phyloP scores from a whole-genome alignment of 2,329 filamentous ascomycete genomes.

The Fusarium sp. region DNA sequence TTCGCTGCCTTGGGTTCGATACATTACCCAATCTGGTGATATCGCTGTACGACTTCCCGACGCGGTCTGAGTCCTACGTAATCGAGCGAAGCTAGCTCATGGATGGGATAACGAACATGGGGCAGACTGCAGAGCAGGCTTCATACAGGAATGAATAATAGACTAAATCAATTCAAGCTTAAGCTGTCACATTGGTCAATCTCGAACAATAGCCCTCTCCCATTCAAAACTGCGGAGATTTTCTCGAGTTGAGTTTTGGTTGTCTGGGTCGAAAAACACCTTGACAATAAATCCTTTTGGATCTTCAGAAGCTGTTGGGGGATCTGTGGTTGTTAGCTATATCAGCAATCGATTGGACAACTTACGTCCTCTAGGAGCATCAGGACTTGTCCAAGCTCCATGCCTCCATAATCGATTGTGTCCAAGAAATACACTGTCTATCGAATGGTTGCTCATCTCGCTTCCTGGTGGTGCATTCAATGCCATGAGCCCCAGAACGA shows the following conservation, averaged over 20 bases:
- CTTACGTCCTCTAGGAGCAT: conserved; percentile 44
- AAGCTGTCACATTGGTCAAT: conserved; percentile 8
- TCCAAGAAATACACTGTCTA: conserved; percentile 41
- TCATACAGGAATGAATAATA: conserved; percentile 44
- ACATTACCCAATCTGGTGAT: conserved; percentile 97
- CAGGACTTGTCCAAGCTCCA: conserved; percentile 39
- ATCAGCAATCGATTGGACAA: not conserved
- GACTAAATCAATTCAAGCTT: conserved; percentile 34
- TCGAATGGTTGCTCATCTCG: not conserved
- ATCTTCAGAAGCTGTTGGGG: conserved; percentile 36
- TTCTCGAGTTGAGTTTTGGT: conserved; percentile 43
- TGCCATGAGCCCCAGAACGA: conserved; percentile 55
- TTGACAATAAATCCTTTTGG: conserved; percentile 50
- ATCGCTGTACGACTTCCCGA: conserved; percentile 97
- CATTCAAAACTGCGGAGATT: conserved; percentile 44
- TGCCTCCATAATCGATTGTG: conserved; percentile 40
- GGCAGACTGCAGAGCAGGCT: conserved; percentile 34
- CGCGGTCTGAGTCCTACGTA: conserved; percentile 66
- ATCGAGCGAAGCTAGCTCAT: conserved; percentile 10
- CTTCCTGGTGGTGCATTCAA: conserved; percentile 38
- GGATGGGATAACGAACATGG: conserved; percentile 23
- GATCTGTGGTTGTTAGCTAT: conserved; percentile 35
- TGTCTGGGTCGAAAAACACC: conserved; percentile 47
- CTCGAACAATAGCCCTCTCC: conserved; percentile 38
- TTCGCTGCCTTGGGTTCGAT: conserved; percentile 95